These are phyloP conservation scores for Echium plantagineum DNA, from an alignment of 257 asterid genomes.

Conservation along the genomic window DNA sequence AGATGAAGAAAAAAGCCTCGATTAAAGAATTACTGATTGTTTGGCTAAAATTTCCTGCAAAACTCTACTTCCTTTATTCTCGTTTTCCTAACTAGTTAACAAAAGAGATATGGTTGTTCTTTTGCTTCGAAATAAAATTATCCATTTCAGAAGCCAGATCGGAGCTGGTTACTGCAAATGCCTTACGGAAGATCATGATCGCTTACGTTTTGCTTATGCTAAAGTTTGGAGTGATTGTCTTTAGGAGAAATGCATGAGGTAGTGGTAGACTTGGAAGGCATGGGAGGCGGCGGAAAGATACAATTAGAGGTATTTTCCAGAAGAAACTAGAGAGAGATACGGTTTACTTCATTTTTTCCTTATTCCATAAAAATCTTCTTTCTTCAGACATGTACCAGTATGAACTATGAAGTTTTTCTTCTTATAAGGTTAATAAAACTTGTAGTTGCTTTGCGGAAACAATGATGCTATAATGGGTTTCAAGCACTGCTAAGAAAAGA, in stretches of 20 bases:
- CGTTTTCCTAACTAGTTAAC: background rate
- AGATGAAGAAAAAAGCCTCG: background rate
- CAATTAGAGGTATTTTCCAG: conserved; percentile 63
- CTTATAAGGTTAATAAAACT: no score
- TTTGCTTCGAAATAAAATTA: background rate
- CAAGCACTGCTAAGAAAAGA: no score
- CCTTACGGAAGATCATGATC: background rate
- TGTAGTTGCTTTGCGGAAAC: no score
- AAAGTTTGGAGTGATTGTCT: background rate
- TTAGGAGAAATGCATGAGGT: conserved; percentile 64
- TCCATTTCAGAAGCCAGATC: background rate
- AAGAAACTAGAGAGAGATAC: conserved; percentile 4
- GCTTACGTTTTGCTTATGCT: background rate
- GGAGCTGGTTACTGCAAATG: background rate
- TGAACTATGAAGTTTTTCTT: no score
- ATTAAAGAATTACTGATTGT: background rate
- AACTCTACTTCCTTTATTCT: background rate
- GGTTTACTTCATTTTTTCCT: background rate
- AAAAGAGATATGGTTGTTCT: background rate
- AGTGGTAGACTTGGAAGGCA: conserved; percentile 88
- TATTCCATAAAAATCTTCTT: no score
- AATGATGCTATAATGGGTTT: no score
- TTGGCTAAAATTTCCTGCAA: background rate
- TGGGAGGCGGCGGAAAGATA: conserved; percentile 99
- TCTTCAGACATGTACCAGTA: no score